Evolutionary conservation across 768 basidiomycete genomes (phyloP), one percentile per base, ranked within the genome.

Genomic region (Russula sp.): DNA sequence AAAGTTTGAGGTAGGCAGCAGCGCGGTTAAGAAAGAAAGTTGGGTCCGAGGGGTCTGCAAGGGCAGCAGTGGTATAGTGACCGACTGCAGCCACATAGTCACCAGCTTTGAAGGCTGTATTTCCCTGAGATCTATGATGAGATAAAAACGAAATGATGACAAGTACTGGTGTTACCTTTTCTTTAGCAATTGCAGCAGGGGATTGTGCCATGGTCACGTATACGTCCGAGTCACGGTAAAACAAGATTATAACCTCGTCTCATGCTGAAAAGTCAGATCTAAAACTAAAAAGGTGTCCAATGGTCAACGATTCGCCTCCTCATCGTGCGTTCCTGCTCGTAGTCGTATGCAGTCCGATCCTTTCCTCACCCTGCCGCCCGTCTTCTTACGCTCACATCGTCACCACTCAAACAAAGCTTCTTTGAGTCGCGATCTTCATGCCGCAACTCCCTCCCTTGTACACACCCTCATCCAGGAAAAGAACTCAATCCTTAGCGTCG

Each of bases 1-100:
- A 87, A 77, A 96, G 82, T 80, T 94, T 95, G 64, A 98, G 81
- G 77, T 95, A 95, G 32, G 93, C 91, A 40, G 91, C 89, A 3
- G 93, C 91, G 49, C 95, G 84, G 71, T 98, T 98, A 39, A 95
- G 79, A 39, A 88, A 85, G 66, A 87, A 89, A 0, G 91, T 88
- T n/a, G 82, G 77, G 69, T 96, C 91, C 0, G 72, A 77, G 11
- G 76, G 72, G 73, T 95, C 87, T 2, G 86, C 82, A 20, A 91
- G 73, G 50, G 89, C 84, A 4, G 95, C 94, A 1, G 83, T 76
- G 37, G 90, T 88, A 75, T 97, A 98, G 71, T 92, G 87, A 0
- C 92, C 93, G 55, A 98, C 81, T 0, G 94, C 91, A 34, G 79
- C 77, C 1, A 85, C 82, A 73, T 83, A 95, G 71, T 94, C 84